These are phyloP conservation scores for Lolium perenne DNA, from an alignment of 176 grass and related monocot species.

Conservation along the genomic window DNA sequence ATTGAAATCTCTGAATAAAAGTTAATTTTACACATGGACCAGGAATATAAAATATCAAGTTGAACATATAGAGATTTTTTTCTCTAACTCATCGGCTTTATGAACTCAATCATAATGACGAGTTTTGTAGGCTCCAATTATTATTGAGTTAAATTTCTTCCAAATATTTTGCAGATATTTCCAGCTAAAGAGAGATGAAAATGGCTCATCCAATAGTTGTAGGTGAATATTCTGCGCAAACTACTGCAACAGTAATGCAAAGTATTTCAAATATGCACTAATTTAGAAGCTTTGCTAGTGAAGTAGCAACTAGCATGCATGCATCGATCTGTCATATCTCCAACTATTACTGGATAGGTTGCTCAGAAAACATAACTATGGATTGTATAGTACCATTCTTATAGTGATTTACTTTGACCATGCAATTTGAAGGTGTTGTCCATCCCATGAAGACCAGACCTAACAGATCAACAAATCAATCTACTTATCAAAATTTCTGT, in stretches of 20 bases:
- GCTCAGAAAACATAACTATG: background rate
- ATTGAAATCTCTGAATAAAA: background rate
- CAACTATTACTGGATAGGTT: conserved; percentile 10
- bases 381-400: conserved; percentile 1
- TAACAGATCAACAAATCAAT: background rate
- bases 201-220: conserved; percentile 1
- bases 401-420: conserved; percentile 6
- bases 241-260: background rate
- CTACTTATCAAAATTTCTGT: background rate
- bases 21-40: background rate
- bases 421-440: background rate
- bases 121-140: background rate
- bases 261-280: background rate
- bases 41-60: background rate
- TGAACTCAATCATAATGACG: background rate
- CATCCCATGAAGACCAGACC: background rate
- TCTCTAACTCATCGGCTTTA: background rate
- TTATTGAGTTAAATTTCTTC: conserved; percentile 21
- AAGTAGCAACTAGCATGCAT: background rate
- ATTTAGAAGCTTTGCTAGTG: conserved; percentile 1
- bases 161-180: background rate
- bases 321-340: background rate
- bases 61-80: background rate
- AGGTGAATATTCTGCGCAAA: conserved; percentile 17
- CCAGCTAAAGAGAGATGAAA: conserved; percentile 2